Percentiles rank a stretch among this genome's conserved stretches.
Conservation (phyloP, 1,284 basidiomycete genomes). For the Cystobasidium sp. region DNA sequence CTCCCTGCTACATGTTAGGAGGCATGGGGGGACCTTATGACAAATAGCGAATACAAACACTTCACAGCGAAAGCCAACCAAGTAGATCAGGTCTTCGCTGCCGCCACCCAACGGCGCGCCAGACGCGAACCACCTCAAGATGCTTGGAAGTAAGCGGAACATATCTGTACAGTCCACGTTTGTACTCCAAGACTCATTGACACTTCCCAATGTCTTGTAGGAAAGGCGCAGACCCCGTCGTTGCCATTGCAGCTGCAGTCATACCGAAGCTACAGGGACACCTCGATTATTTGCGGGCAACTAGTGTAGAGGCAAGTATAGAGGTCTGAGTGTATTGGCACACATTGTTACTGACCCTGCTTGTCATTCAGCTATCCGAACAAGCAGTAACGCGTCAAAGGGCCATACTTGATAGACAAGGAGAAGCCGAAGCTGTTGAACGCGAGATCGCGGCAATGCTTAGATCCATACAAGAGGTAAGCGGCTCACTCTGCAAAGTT, state of each 20-base stretch:
- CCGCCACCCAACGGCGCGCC: slow-evolving; percentile 14
- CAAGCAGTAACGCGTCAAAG: background rate
- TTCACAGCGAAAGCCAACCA: slow-evolving; percentile 23
- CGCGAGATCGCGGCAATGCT: slow-evolving; percentile 30
- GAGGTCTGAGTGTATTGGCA: background rate
- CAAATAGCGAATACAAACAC: slow-evolving; percentile 33
- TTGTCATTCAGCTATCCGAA: slow-evolving; percentile 3
- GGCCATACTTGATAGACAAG: slow-evolving; percentile 9
- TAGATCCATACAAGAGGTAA: slow-evolving; percentile 30
- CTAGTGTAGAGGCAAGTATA: slow-evolving; percentile 2
- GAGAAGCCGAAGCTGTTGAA: slow-evolving; percentile 32
- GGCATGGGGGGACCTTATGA: slow-evolving; percentile 34
- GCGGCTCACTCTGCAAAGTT: background rate
- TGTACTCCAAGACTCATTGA: background rate
- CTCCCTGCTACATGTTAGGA: background rate
- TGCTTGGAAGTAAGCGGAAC: slow-evolving; percentile 32
- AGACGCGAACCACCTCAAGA: slow-evolving; percentile 36
- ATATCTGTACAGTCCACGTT: background rate
- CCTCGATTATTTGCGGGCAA: slow-evolving; percentile 10
- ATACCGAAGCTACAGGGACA: slow-evolving; percentile 36
- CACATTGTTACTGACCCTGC: background rate
- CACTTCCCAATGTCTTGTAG: background rate
- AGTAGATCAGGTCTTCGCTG: slow-evolving; percentile 27
- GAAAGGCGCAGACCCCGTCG: slow-evolving; percentile 27
- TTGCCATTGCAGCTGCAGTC: slow-evolving; percentile 29